Percentiles rank a stretch among this genome's conserved stretches.
These are phyloP conservation scores for Ottelia alismoides DNA, from an alignment of 106 monocot species.

Conservation along the genomic window DNA sequence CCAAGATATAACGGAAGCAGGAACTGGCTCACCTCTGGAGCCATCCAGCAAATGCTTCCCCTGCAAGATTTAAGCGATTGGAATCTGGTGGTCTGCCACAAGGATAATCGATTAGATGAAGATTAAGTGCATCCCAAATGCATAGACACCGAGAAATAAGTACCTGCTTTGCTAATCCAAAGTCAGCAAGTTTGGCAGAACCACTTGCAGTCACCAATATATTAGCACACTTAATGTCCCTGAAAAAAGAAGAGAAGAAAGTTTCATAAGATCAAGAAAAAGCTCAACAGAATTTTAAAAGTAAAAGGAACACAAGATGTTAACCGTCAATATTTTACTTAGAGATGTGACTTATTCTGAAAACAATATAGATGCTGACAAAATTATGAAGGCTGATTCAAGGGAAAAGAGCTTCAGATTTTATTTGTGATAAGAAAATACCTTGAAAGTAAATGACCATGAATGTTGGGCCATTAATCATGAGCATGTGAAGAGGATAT, in stretches of 20 bases:
- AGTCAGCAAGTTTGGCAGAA: conserved; percentile 82
- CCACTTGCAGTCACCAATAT: conserved; percentile 84
- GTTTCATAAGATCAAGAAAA: neutral
- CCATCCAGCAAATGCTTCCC: conserved; percentile 94
- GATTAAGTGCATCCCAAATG: neutral
- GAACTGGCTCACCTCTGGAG: conserved; percentile 54
- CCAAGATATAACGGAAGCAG: neutral
- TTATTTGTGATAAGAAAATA: too few relatives aligned
- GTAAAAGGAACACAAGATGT: too few relatives aligned
- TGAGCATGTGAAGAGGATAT: too few relatives aligned
- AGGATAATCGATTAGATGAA: neutral
- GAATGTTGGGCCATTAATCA: too few relatives aligned
- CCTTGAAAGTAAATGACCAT: too few relatives aligned
- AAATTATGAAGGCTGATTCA: too few relatives aligned
- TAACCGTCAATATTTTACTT: too few relatives aligned
- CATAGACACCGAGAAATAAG: neutral
- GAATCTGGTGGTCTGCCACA: conserved; percentile 45
- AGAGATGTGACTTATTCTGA: too few relatives aligned
- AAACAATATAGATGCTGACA: too few relatives aligned
- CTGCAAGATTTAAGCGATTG: conserved; percentile 65
- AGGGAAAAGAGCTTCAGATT: too few relatives aligned
- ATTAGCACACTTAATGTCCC: conserved; percentile 93
- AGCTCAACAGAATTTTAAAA: neutral
- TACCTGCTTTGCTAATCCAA: conserved; percentile 91
- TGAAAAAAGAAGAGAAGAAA: conserved; percentile 6